A percentile compares a stretch with the other conserved stretches of the same genome.
Evolutionary conservation across 2,329 filamentous ascomycete genomes (phyloP).

Genomic region (Atkinsonella hypoxylon): DNA sequence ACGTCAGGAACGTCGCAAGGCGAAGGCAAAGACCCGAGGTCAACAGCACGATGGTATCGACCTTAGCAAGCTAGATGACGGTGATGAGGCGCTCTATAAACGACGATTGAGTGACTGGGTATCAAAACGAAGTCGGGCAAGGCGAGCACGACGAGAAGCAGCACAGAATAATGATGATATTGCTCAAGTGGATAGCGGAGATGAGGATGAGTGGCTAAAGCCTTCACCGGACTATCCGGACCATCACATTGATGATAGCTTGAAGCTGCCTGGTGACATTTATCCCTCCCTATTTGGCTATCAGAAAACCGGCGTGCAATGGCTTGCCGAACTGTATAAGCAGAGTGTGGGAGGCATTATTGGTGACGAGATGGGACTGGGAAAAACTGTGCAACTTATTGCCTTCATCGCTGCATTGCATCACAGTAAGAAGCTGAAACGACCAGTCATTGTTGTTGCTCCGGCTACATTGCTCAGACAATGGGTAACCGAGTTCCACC

Average conservation of each 20-base stretch:
- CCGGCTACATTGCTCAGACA: constrained; percentile 92
- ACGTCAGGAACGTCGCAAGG: constrained; percentile 29
- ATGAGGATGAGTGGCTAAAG: constrained; percentile 62
- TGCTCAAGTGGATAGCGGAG: constrained; percentile 28
- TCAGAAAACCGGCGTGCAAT: constrained; percentile 92
- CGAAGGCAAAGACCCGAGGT: constrained; percentile 24
- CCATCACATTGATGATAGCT: constrained; percentile 58
- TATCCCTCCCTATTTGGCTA: constrained; percentile 90
- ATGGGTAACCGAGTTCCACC: constrained; percentile 97
- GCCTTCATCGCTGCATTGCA: constrained; percentile 84
- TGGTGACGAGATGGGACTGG: constrained; percentile 97
- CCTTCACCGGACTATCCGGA: constrained; percentile 77
- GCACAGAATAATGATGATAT: constrained; percentile 17
- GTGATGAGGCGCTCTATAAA: constrained; percentile 73
- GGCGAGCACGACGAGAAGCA: constrained; percentile 27
- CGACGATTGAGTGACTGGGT: constrained; percentile 66
- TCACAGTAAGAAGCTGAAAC: constrained; percentile 73
- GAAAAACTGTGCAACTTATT: constrained; percentile 67
- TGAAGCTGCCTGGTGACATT: constrained; percentile 83
- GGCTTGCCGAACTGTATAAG: constrained; percentile 84
- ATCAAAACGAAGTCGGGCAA: constrained; percentile 30
- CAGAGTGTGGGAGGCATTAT: constrained; percentile 89
- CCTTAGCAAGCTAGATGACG: constrained; percentile 64
- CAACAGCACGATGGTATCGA: constrained; percentile 31
- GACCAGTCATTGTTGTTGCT: constrained; percentile 82